A percentile compares a stretch with the other conserved stretches of the same genome.
Evolutionary conservation across 106 monocot genomes (phyloP).

Genomic region (Triglochin maritima): DNA sequence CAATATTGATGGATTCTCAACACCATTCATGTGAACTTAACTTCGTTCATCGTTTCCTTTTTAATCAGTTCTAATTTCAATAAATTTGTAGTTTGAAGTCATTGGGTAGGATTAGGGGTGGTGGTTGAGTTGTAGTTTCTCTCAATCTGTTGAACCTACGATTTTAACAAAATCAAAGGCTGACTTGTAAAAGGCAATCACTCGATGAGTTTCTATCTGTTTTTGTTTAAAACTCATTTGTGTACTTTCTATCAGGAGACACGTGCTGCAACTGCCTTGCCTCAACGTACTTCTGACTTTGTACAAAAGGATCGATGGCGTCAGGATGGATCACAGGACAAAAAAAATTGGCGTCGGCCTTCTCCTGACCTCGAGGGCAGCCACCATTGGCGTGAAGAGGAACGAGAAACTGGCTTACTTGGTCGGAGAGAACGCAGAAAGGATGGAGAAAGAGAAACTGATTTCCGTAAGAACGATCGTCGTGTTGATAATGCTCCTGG

Average conservation of each 20-base stretch:
- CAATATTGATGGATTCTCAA: too few relatives aligned
- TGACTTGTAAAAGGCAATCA: too few relatives aligned
- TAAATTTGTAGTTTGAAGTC: too few relatives aligned
- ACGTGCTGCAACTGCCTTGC: conserved; percentile 21
- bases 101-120: too few relatives aligned
- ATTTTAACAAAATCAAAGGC: too few relatives aligned
- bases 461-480: conserved; percentile 62
- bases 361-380: conserved; percentile 46
- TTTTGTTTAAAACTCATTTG: too few relatives aligned
- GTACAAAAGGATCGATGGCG: conserved; percentile 63
- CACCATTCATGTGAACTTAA: too few relatives aligned
- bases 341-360: conserved; percentile 76
- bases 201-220: too few relatives aligned
- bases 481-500: conserved; percentile 35
- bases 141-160: too few relatives aligned
- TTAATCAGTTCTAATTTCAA: too few relatives aligned
- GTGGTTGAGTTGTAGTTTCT: too few relatives aligned
- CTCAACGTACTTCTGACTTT: conserved; percentile 36
- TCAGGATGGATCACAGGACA: conserved; percentile 51
- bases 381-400: conserved; percentile 95
- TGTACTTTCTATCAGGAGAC: conserved; percentile 27
- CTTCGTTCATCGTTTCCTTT: too few relatives aligned
- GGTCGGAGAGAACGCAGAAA: conserved; percentile 84
- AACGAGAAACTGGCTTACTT: conserved; percentile 86
- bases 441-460: conserved; percentile 73